A percentile compares a stretch with the other conserved stretches of the same genome.
Evolutionary conservation across 306 rosid species (phyloP).

Genomic region (Astragalus membranaceus): DNA sequence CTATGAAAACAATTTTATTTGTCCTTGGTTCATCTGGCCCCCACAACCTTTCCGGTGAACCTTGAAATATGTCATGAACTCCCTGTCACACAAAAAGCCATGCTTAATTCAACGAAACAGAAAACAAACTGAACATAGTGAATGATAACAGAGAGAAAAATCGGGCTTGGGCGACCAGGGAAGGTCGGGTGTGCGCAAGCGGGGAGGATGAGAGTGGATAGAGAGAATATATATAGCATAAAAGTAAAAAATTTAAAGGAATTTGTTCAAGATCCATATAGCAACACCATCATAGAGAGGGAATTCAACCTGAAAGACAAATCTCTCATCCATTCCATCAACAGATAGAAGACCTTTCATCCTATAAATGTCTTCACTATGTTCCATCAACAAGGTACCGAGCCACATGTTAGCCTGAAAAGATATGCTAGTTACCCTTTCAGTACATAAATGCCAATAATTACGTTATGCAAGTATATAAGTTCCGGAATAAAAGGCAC

Average conservation of each 20-base stretch:
- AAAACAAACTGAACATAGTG: neutral
- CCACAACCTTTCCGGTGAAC: slow-evolving; percentile 95
- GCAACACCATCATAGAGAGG: neutral
- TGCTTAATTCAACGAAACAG: neutral
- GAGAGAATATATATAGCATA: neutral
- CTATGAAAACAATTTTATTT: slow-evolving; percentile 89
- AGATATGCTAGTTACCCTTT: neutral
- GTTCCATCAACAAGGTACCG: slow-evolving; percentile 72
- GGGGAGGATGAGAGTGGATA: neutral
- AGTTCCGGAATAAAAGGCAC: no score
- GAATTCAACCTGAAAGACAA: slow-evolving; percentile 79
- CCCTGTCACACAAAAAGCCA: slow-evolving; percentile 50
- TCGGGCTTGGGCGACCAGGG: neutral
- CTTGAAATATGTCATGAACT: slow-evolving; percentile 97
- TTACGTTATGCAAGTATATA: neutral
- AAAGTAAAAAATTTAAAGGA: neutral
- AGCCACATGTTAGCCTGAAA: slow-evolving; percentile 95
- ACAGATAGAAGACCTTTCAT: slow-evolving; percentile 95
- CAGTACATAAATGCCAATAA: neutral
- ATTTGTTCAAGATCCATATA: neutral
- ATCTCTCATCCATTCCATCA: slow-evolving; percentile 89
- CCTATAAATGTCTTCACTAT: slow-evolving; percentile 86
- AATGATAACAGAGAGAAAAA: neutral
- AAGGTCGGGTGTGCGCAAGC: neutral
- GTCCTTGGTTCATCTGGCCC: slow-evolving; percentile 64